These are phyloP conservation scores for Bipolaris zeicola DNA, from an alignment of 2,329 filamentous ascomycete genomes.

Conservation along the genomic window DNA sequence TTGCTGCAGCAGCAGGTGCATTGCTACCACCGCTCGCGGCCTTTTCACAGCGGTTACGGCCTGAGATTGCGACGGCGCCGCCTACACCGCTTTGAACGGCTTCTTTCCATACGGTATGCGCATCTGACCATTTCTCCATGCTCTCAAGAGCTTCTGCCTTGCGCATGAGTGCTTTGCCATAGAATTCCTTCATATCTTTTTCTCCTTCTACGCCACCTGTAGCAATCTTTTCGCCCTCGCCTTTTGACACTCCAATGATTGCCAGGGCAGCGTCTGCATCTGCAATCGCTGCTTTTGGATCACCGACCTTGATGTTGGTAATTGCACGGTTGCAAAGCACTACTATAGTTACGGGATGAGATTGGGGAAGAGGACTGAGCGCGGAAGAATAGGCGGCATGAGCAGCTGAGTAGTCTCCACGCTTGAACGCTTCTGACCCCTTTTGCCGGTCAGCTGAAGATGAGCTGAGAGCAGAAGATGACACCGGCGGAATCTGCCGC, in stretches of 20 bases:
- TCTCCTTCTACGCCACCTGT: slow-evolving; percentile 63
- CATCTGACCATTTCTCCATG: slow-evolving; percentile 91
- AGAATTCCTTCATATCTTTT: slow-evolving; percentile 92
- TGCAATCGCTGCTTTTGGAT: slow-evolving; percentile 82
- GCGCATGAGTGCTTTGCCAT: slow-evolving; percentile 88
- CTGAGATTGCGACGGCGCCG: slow-evolving; percentile 81
- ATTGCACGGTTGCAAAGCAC: slow-evolving; percentile 89
- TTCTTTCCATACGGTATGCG: slow-evolving; percentile 76
- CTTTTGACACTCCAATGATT: slow-evolving; percentile 78
- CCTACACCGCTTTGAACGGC: slow-evolving; percentile 86
- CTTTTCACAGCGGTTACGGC: slow-evolving; percentile 86
- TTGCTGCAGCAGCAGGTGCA: slow-evolving; percentile 23
- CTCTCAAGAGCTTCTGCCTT: slow-evolving; percentile 96
- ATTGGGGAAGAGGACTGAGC: slow-evolving; percentile 72
- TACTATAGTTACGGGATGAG: slow-evolving; percentile 85
- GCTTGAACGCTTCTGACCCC: slow-evolving; percentile 89
- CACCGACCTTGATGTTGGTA: slow-evolving; percentile 88
- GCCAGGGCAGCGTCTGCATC: slow-evolving; percentile 82
- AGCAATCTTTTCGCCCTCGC: slow-evolving; percentile 79
- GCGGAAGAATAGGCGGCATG: slow-evolving; percentile 82
- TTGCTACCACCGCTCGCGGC: slow-evolving; percentile 60
- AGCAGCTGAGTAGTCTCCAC: slow-evolving; percentile 87
- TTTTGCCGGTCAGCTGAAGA: slow-evolving; percentile 79
- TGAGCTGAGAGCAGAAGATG: slow-evolving; percentile 70
- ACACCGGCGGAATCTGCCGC: slow-evolving; percentile 69